Evolutionary conservation across 345 rosid species (phyloP), one percentile per base, ranked within the genome.

Genomic region (Eucalyptus paniculata): DNA sequence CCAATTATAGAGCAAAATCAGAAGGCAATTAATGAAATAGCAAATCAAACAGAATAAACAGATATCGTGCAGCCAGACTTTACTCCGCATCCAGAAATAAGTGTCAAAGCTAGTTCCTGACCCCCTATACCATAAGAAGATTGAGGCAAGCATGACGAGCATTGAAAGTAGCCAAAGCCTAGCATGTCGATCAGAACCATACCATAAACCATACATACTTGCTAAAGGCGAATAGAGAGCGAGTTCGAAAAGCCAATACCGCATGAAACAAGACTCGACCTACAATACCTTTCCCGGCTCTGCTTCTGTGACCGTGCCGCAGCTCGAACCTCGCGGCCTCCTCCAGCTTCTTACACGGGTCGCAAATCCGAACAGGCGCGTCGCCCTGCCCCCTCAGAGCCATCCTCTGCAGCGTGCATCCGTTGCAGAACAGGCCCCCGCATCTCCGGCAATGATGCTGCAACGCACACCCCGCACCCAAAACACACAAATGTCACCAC

Each of bases 401-500:
- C 99, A 98, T 97, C 91, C 96, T 91, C 85, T 95, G 95, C 92
- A 93, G 96, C 6, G 97, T 96, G 88, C 99, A 98, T 87, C 89
- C 92, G 90, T 92, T 91, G 93, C 99, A 98, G 92, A 96, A 98
- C 88, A 98, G 62, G 9, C 99, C 99, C n/a, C 99, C 99, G 90
- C 98, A 98, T 90, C 99, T 93, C 88, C 99, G 94, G 91, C 99
- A 98, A 92, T 98, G 99, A 90, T 98, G 99, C 99, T 98, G 95
- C 32, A 28, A 50, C 53, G 89, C 54, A 24, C 62, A 24, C 30
- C 12, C 62, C 28, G 5, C 30, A 23, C 90, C 60, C 91, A 45
- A 60, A 87, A 88, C 50, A 49, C 53, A 87, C 69, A 45, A 65
- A 37, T 34, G 60, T 53, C 86, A 72, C 60, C 65, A 87, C 45